Evolutionary conservation across 2,329 filamentous ascomycete genomes (phyloP), one percentile per base, ranked within the genome.

Genomic region (Cladosporium halotolerans): DNA sequence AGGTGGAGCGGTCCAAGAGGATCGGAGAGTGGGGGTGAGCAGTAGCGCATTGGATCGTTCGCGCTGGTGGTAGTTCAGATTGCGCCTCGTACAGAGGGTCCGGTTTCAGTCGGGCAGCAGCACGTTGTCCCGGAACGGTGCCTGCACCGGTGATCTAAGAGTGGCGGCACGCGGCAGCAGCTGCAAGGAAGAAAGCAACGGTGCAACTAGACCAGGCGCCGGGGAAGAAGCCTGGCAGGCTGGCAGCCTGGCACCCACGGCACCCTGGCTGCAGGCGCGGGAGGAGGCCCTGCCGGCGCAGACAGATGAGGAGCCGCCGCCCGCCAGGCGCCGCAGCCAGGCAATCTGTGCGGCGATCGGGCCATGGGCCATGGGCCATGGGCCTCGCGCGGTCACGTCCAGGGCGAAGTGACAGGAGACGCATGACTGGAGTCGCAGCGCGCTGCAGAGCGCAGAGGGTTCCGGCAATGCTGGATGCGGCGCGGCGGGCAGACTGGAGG

Each of bases 161-260:
- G n/a, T 44, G 48, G 48, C 48, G 48, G 33, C 48, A 40, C 43
- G 18, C 33, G 40, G 34, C 9, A 13, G 40, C 48, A 19, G 42
- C 48, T 51, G 48, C 48, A 51, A 51, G 48, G 48, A 51, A 44
- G 40, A 51, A 28, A 39, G 48, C 31, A 19, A 51, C 48, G 33
- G 48, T 36, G 39, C 40, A 11, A 38, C 40, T 44, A 51, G 48
- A 51, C 42, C 31, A 51, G 48, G 48, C 39, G 48, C 39, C 48
- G 48, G 48, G 48, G 48, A 51, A 28, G 23, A 28, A 28, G 23
- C 23, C 23, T 28, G 16, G 16, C 16, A 18, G 16, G 16, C 16
- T 18, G 16, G 16, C 16, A 28, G 23, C 23, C 23, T 28, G 23
- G 23, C 23, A 28, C 23, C 23, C 23, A 28, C 23, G 23, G 18